Percentiles rank a stretch among this genome's conserved stretches.
Conservation (phyloP, 306 rosid species). For the Potentilla sterilis region DNA sequence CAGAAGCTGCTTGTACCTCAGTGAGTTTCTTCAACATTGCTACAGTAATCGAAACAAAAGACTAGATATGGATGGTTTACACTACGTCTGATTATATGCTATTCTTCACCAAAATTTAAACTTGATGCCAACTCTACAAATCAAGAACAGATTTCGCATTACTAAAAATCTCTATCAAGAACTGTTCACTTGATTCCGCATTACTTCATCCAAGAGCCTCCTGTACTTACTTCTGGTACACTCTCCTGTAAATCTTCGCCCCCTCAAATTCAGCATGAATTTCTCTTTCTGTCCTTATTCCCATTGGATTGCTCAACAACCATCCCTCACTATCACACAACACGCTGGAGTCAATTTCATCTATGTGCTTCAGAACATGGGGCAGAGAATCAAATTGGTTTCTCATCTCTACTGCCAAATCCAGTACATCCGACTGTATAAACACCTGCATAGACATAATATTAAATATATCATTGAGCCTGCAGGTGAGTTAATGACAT, state of each 20-base stretch:
- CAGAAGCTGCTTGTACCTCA: too few relatives aligned
- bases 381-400: conserved; percentile 56
- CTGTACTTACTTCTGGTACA: conserved; percentile 49
- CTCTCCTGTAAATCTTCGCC: conserved; percentile 60
- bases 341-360: conserved; percentile 33
- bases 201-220: neutral
- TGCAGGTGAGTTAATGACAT: neutral
- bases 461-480: neutral
- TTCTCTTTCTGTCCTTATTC: conserved; percentile 88
- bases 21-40: neutral
- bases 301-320: conserved; percentile 79
- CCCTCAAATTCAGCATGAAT: conserved; percentile 87
- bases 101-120: too few relatives aligned
- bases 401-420: conserved; percentile 77
- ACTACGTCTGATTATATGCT: too few relatives aligned
- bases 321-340: conserved; percentile 71
- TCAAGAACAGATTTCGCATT: too few relatives aligned
- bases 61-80: too few relatives aligned
- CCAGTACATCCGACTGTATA: conserved; percentile 68
- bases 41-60: neutral
- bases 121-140: neutral
- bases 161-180: too few relatives aligned
- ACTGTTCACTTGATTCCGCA: neutral
- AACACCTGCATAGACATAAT: conserved; percentile 51
- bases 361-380: conserved; percentile 44